Conservation (phyloP, 78 protist species). For the Bodo saltans region DNA sequence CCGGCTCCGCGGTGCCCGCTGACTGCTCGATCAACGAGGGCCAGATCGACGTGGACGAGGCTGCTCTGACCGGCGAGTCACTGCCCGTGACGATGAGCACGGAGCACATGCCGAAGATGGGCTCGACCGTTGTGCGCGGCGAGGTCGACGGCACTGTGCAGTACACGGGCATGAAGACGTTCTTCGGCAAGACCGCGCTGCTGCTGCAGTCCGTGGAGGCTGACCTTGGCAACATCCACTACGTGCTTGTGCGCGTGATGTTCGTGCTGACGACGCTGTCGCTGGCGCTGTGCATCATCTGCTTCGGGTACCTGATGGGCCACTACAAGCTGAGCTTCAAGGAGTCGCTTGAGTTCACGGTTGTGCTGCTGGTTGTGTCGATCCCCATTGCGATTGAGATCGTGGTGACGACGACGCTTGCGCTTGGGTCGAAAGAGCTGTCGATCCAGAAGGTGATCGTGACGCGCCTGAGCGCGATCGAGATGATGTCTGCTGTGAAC, state of each 20-base stretch:
- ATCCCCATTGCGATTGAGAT: conserved; percentile 94
- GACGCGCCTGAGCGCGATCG: conserved; percentile 76
- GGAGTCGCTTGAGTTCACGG: not conserved
- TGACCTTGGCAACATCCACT: too few species aligned
- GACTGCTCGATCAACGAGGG: too few species aligned
- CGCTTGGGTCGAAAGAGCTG: conserved; percentile 79
- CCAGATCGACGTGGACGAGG: too few species aligned
- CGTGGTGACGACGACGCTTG: conserved; percentile 76
- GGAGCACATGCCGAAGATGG: too few species aligned
- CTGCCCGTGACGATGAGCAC: too few species aligned
- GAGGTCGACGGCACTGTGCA: too few species aligned
- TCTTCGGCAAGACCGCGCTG: conserved; percentile 75
- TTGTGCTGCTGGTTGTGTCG: conserved; percentile 85
- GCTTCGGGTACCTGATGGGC: conserved; percentile 56
- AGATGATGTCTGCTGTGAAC: conserved; percentile 86
- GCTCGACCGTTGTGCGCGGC: too few species aligned
- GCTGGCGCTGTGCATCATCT: conserved; percentile 17
- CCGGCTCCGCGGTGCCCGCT: too few species aligned
- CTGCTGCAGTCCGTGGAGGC: conserved; percentile 37
- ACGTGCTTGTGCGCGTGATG: not conserved
- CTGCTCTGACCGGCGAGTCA: too few species aligned
- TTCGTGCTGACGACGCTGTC: not conserved
- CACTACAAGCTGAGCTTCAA: conserved; percentile 41
- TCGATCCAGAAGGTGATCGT: conserved; percentile 78
- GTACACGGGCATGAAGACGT: conserved; percentile 79